A percentile compares a stretch with the other conserved stretches of the same genome.
These are phyloP conservation scores for Xylaria curta DNA, from an alignment of 495 filamentous ascomycete species.

Conservation along the genomic window DNA sequence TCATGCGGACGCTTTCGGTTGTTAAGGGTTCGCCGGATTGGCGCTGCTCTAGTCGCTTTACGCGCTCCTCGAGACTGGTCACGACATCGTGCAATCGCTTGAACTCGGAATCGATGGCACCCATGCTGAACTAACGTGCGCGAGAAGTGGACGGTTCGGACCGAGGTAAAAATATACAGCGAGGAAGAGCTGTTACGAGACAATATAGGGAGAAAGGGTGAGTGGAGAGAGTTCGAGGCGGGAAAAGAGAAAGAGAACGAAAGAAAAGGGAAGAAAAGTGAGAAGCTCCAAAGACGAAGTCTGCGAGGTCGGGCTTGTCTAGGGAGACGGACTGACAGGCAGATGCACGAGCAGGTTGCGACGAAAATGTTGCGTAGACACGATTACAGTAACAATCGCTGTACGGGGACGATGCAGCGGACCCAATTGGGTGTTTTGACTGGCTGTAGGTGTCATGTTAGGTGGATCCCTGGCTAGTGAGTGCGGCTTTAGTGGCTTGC, in stretches of 20 bases:
- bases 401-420: conserved; percentile 7
- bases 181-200: not conserved
- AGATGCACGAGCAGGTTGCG: conserved; percentile 17
- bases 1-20: conserved; percentile 81
- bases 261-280: conserved; percentile 14
- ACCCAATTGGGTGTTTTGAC: conserved; percentile 23
- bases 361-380: conserved; percentile 22
- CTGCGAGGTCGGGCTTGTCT: conserved; percentile 24
- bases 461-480: not conserved
- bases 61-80: conserved; percentile 80
- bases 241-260: conserved; percentile 25
- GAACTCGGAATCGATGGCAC: conserved; percentile 81
- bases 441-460: conserved; percentile 3
- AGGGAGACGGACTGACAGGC: conserved; percentile 11
- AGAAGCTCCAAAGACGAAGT: conserved; percentile 22
- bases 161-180: conserved; percentile 41
- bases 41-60: conserved; percentile 75
- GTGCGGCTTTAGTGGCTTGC: conserved; percentile 3
- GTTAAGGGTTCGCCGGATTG: conserved; percentile 58
- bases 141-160: conserved; percentile 43
- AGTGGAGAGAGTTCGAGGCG: conserved; percentile 31
- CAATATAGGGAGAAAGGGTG: conserved; percentile 19
- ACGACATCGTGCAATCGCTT: conserved; percentile 78
- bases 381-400: conserved; percentile 23
- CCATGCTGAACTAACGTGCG: conserved; percentile 64